Evolutionary conservation across 192 early-diverging fungal species (phyloP).

Genomic region (Chytriomyces sp.): DNA sequence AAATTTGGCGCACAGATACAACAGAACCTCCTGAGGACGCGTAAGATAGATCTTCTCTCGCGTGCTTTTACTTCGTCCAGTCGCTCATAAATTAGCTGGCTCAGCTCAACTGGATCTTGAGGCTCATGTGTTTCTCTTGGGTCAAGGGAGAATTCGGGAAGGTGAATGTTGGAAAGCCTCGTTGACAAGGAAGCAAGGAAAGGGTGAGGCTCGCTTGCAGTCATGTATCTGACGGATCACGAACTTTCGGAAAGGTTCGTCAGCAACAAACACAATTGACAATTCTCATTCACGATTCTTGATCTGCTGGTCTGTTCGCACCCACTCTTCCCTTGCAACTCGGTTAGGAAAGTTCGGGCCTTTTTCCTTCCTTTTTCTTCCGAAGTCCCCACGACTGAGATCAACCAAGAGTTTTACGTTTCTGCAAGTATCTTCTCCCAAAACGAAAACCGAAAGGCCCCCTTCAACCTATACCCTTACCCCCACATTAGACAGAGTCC

Average conservation of each 20-base stretch:
- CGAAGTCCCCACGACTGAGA: too few species aligned
- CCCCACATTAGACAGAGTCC: too few species aligned
- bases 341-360: too few species aligned
- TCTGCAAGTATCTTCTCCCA: too few species aligned
- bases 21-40: background rate
- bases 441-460: too few species aligned
- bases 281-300: background rate
- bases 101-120: constrained; percentile 3
- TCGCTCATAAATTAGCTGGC: constrained; percentile 9
- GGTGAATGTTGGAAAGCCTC: background rate
- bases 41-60: constrained; percentile 11
- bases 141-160: constrained; percentile 22
- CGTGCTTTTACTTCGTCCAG: constrained; percentile 18
- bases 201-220: background rate
- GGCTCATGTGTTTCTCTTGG: constrained; percentile 15
- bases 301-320: background rate
- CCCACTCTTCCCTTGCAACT: background rate
- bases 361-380: too few species aligned
- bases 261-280: background rate
- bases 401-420: too few species aligned
- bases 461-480: too few species aligned
- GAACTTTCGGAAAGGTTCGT: background rate
- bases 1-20: constrained; percentile 3
- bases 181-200: background rate
- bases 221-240: background rate